Conservation (phyloP, 495 filamentous ascomycete genomes). For the Entonaema liquescens region DNA sequence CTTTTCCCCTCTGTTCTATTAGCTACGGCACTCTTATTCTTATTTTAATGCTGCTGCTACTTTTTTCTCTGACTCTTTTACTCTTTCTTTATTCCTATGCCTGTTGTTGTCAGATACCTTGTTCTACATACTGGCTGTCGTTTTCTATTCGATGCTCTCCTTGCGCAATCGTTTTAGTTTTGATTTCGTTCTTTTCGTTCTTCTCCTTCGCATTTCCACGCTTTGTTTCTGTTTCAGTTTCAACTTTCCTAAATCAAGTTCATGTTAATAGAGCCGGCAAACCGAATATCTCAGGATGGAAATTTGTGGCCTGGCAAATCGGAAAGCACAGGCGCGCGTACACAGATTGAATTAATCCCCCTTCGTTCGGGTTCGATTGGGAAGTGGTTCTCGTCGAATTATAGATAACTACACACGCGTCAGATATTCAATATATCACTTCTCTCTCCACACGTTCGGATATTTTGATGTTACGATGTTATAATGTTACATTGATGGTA, state of each 20-base stretch:
- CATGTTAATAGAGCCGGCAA: conserved; percentile 39
- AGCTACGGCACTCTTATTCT: conserved; percentile 58
- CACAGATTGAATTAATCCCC: conserved; percentile 45
- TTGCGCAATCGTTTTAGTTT: conserved; percentile 20
- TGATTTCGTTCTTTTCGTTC: conserved; percentile 26
- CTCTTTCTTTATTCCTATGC: conserved; percentile 30
- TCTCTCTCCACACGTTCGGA: conserved; percentile 21
- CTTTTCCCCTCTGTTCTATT: conserved; percentile 58
- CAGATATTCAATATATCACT: conserved; percentile 44
- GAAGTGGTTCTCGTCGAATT: conserved; percentile 40
- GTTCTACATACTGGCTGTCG: conserved; percentile 48
- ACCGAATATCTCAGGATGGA: conserved; percentile 37
- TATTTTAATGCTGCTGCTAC: conserved; percentile 50
- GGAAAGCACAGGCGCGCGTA: conserved; percentile 35
- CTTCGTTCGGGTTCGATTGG: conserved; percentile 27
- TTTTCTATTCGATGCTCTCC: conserved; percentile 39
- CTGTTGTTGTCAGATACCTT: conserved; percentile 50
- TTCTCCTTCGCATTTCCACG: conserved; percentile 2
- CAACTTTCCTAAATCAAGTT: conserved; percentile 24
- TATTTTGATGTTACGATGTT: background rate
- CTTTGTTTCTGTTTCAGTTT: background rate
- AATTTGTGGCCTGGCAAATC: conserved; percentile 34
- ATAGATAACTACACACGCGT: conserved; percentile 41
- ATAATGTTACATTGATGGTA: background rate
- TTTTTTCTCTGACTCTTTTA: conserved; percentile 18